Base-by-base conservation (phyloP, 2,329 filamentous ascomycete genomes). In the Diaporthe citri region DNA sequence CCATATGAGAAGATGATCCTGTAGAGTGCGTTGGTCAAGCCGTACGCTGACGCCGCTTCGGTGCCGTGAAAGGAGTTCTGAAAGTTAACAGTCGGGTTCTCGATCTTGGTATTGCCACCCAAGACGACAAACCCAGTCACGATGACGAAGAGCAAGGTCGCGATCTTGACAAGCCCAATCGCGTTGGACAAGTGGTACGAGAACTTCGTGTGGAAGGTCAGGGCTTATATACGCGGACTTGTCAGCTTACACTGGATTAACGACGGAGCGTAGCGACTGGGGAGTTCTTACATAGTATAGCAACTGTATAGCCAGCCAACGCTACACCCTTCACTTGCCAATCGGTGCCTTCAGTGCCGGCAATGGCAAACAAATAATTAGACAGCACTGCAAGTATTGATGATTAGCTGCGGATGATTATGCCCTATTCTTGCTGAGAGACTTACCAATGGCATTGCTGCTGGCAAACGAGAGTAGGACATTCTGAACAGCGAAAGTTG, bases 291-390 rank as follows among this genome's bases (percentile, higher is more conserved):
- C 90, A 85, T 1, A 92, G 76, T 0, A 88, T 85, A 4, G 91
- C 90, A 0, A 91, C 79, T 0, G 89, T 92, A 78, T 93, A 93
- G 0, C 87, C 89, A 1, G 90, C 91, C 34, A 93, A 83, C 0
- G 92, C 92, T 3, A 93, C 88, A 1, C 92, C 93, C 79, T 93
- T 93, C 71, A 89, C 80, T 78, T 93, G 85, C 93, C 92, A 94
- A n/a, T 85, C 83, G 0, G 88, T 87, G 0, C 90, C 88, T 0
- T 81, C 82, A 0, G 84, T 80, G 0, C 86, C 89, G 1, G 84
- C 87, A 57, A 91, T 90, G 12, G 87, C 86, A 82, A 90, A 94
- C 0, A 93, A 80, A 77, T 94, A 94, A 52, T 88, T 84, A 0
- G 92, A 89, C 36, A 93, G 81, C 0, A 93, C 91, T 87, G 3